Percentiles rank a stretch among this genome's conserved stretches.
phyloP scores from a whole-genome alignment of 2,329 filamentous ascomycete genomes.

The Clonostachys sp. region DNA sequence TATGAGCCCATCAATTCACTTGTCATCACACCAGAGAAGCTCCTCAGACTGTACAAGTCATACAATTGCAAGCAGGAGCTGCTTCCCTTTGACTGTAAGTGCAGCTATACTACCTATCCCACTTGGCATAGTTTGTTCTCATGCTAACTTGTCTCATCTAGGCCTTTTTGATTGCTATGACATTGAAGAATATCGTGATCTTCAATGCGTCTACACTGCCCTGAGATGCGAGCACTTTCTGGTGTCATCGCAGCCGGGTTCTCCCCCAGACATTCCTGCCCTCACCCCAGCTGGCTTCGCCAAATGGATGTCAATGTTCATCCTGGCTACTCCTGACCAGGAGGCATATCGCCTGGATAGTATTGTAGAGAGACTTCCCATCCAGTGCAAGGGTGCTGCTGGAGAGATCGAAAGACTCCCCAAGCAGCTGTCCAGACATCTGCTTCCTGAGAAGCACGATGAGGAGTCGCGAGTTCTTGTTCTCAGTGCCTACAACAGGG shows the following conservation, averaged over 20 bases:
- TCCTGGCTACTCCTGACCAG: constrained; percentile 70
- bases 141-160: neutral
- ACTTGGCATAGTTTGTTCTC: neutral
- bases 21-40: neutral
- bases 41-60: neutral
- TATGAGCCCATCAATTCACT: neutral
- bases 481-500: too few species aligned
- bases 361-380: constrained; percentile 66
- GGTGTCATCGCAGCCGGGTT: constrained; percentile 44
- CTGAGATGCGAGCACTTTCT: constrained; percentile 61
- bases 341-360: constrained; percentile 68
- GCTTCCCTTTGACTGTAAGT: neutral
- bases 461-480: constrained; percentile 8
- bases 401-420: constrained; percentile 70
- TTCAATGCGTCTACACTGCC: constrained; percentile 6
- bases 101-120: neutral
- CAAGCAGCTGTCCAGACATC: constrained; percentile 68
- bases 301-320: constrained; percentile 67
- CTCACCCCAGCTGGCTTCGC: constrained; percentile 66
- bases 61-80: neutral
- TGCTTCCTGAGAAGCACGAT: constrained; percentile 62
- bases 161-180: neutral
- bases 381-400: constrained; percentile 47
- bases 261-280: constrained; percentile 55
- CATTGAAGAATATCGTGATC: neutral